Percentiles rank a stretch among this genome's conserved stretches.
These are phyloP conservation scores for Botrytis sinoallii DNA, from an alignment of 2,329 filamentous ascomycete genomes.

Conservation along the genomic window DNA sequence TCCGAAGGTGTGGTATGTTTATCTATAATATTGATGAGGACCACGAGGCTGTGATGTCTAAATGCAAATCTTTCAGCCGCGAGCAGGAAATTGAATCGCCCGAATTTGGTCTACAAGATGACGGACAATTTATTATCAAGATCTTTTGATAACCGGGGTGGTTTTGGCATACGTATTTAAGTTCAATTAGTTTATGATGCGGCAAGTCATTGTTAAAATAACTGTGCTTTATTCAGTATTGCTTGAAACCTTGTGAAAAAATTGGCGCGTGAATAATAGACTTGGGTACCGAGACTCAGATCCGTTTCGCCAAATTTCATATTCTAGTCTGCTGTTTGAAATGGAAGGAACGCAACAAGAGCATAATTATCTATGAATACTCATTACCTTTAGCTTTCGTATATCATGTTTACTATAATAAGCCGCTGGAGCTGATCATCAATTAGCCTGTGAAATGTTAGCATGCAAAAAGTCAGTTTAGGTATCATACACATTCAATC, in stretches of 20 bases:
- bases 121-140: neutral
- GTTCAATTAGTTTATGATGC: too few species aligned
- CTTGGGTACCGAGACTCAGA: neutral
- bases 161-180: neutral
- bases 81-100: neutral
- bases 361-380: neutral
- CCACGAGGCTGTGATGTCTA: neutral
- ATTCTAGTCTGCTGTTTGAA: neutral
- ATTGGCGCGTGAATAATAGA: too few species aligned
- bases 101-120: neutral
- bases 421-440: neutral
- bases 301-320: neutral
- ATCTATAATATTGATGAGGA: accelerated
- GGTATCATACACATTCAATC: neutral
- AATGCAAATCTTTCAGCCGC: neutral
- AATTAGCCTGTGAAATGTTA: neutral
- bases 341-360: accelerated
- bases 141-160: neutral
- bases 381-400: too few species aligned
- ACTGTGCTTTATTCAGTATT: too few species aligned
- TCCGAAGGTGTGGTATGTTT: neutral
- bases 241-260: too few species aligned
- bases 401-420: too few species aligned
- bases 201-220: too few species aligned
- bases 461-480: too few species aligned